These are phyloP conservation scores for Fusarium albosuccineum DNA, from an alignment of 2,329 filamentous ascomycete genomes.

Conservation along the genomic window DNA sequence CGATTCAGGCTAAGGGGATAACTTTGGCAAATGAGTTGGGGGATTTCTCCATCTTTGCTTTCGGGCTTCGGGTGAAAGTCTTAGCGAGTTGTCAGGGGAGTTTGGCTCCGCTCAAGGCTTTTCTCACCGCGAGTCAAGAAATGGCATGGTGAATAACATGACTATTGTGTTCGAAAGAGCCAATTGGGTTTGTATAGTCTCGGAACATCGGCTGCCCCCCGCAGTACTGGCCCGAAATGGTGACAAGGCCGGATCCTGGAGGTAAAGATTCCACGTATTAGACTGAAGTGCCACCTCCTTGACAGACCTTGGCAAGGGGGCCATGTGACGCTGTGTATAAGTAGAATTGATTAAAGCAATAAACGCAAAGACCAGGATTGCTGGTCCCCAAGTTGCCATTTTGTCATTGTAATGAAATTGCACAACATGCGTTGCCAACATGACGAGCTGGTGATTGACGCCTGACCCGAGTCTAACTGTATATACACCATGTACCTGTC, in stretches of 20 bases:
- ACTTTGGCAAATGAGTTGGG: conserved; percentile 28
- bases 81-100: conserved; percentile 34
- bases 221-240: conserved; percentile 28
- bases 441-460: conserved; percentile 36
- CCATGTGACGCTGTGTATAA: background rate
- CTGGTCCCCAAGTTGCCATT: conserved; percentile 3
- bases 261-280: conserved; percentile 40
- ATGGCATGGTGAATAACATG: conserved; percentile 25
- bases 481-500: conserved; percentile 30
- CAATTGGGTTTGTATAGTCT: background rate
- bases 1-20: conserved; percentile 33
- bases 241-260: conserved; percentile 31
- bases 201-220: conserved; percentile 22
- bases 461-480: conserved; percentile 42
- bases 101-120: conserved; percentile 3
- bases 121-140: background rate
- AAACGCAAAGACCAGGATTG: background rate
- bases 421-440: conserved; percentile 12
- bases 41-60: conserved; percentile 8
- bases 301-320: background rate
- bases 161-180: conserved; percentile 2
- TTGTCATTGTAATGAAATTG: conserved; percentile 19
- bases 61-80: conserved; percentile 40
- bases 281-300: too few relatives aligned
- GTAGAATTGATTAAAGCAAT: too few relatives aligned